Conservation (phyloP, 208 protist species). For the Wallacemonas sp. region DNA sequence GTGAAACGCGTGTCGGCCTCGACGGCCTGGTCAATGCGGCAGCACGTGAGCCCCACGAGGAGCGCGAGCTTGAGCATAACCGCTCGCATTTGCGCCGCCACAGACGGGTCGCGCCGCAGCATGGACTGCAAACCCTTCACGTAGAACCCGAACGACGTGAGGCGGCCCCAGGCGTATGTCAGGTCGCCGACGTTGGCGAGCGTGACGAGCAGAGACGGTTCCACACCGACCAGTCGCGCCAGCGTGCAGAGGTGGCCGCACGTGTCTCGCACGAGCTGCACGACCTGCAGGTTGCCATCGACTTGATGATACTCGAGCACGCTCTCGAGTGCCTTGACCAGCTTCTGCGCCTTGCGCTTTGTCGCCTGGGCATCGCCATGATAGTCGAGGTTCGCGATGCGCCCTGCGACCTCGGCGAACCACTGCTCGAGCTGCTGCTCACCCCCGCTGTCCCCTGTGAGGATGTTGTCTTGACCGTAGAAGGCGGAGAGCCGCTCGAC, state of each 20-base stretch:
- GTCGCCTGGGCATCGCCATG: slow-evolving; percentile 63
- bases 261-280: slow-evolving; percentile 93
- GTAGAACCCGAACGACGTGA: slow-evolving; percentile 81
- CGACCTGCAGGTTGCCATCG: slow-evolving; percentile 85
- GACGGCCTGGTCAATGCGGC: slow-evolving; percentile 90
- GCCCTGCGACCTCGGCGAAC: slow-evolving; percentile 89
- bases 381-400: slow-evolving; percentile 57
- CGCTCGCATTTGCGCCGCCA: slow-evolving; percentile 94
- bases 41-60: slow-evolving; percentile 94
- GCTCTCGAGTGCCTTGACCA: slow-evolving; percentile 95
- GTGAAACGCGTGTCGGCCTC: slow-evolving; percentile 56
- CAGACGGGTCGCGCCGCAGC: slow-evolving; percentile 91
- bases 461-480: slow-evolving; percentile 90
- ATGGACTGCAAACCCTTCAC: slow-evolving; percentile 93
- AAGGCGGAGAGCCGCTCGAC: slow-evolving; percentile 88
- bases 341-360: slow-evolving; percentile 95
- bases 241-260: slow-evolving; percentile 89
- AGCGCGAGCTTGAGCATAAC: slow-evolving; percentile 97
- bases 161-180: slow-evolving; percentile 96
- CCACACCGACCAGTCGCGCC: slow-evolving; percentile 95
- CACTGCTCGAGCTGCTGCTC: slow-evolving; percentile 87
- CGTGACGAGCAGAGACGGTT: slow-evolving; percentile 83
- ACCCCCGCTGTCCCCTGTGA: slow-evolving; percentile 62
- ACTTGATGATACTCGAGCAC: slow-evolving; percentile 97
- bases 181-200: slow-evolving; percentile 94